Percentiles rank a stretch among this genome's conserved stretches.
These are phyloP conservation scores for Acer saccharum DNA, from an alignment of 345 rosid species.

Conservation along the genomic window DNA sequence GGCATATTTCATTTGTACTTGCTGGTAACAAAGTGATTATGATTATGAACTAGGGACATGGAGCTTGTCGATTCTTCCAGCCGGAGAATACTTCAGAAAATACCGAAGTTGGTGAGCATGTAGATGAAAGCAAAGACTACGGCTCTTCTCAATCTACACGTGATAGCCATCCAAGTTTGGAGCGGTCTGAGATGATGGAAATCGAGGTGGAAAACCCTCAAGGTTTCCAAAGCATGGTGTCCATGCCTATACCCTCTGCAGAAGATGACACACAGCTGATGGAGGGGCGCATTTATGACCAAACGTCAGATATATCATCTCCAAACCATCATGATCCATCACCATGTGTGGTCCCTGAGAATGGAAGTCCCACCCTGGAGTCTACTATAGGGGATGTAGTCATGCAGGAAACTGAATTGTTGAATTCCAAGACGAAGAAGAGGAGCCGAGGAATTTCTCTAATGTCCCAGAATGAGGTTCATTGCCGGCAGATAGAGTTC, in stretches of 20 bases:
- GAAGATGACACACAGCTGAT: neutral
- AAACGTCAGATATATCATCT: neutral
- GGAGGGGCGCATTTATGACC: neutral
- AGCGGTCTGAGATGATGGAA: neutral
- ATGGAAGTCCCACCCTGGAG: neutral
- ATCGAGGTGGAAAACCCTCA: neutral
- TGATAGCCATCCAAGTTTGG: neutral
- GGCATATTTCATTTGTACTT: neutral
- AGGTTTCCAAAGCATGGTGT: neutral
- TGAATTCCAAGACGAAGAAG: no score
- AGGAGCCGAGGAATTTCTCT: neutral
- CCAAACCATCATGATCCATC: no score
- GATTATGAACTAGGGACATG: constrained; percentile 38
- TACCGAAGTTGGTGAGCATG: neutral
- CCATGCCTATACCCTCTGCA: neutral
- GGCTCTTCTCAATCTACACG: neutral
- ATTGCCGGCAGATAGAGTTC: neutral
- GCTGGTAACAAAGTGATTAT: neutral
- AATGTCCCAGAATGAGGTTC: neutral
- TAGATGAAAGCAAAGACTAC: neutral
- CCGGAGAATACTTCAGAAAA: constrained; percentile 25
- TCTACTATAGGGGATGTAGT: neutral
- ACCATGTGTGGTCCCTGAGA: no score
- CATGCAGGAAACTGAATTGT: neutral
- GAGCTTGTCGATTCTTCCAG: constrained; percentile 46